A percentile compares a stretch with the other conserved stretches of the same genome.
Evolutionary conservation across 208 protist genomes (phyloP).

Genomic region (Crithidia fasciculata): DNA sequence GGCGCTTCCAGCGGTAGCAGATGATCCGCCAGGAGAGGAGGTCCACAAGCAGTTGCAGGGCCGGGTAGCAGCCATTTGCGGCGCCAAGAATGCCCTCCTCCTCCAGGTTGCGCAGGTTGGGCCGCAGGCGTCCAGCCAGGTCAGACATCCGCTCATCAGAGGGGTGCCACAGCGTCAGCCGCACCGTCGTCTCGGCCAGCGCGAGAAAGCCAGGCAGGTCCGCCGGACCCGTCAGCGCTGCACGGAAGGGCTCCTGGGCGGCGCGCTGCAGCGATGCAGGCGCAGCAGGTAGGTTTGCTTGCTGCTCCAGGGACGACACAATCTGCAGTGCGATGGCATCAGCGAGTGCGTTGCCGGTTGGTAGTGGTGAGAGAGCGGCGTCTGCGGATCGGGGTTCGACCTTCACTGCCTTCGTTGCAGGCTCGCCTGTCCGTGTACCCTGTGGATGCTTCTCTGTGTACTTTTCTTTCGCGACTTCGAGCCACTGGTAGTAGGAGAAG

Average conservation of each 20-base stretch:
- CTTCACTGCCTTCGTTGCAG: slow-evolving; percentile 2
- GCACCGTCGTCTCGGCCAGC: slow-evolving; percentile 50
- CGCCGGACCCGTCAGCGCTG: slow-evolving; percentile 24
- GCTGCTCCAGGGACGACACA: slow-evolving; percentile 5
- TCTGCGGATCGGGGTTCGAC: not conserved
- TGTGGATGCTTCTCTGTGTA: not conserved
- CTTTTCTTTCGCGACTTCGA: slow-evolving; percentile 31
- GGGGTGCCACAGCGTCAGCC: slow-evolving; percentile 44
- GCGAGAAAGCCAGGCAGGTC: slow-evolving; percentile 43
- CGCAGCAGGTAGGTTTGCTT: not conserved
- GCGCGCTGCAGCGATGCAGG: slow-evolving; percentile 26
- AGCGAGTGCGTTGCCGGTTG: slow-evolving; percentile 4
- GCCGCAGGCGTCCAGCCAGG: slow-evolving; percentile 39
- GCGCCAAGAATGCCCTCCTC: slow-evolving; percentile 37
- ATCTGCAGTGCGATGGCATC: slow-evolving; percentile 24
- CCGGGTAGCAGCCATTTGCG: slow-evolving; percentile 40
- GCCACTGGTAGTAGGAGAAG: slow-evolving; percentile 53
- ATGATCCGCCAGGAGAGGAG: slow-evolving; percentile 63
- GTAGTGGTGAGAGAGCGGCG: not conserved
- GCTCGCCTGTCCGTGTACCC: not conserved
- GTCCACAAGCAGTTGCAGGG: slow-evolving; percentile 61
- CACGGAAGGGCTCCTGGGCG: slow-evolving; percentile 30
- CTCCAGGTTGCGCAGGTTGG: slow-evolving; percentile 38
- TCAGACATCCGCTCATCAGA: slow-evolving; percentile 26
- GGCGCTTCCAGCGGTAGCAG: slow-evolving; percentile 39